Percentiles rank a stretch among this genome's conserved stretches.
These are phyloP conservation scores for Symbiodinium natans DNA, from an alignment of 73 alveolate species.

Conservation along the genomic window DNA sequence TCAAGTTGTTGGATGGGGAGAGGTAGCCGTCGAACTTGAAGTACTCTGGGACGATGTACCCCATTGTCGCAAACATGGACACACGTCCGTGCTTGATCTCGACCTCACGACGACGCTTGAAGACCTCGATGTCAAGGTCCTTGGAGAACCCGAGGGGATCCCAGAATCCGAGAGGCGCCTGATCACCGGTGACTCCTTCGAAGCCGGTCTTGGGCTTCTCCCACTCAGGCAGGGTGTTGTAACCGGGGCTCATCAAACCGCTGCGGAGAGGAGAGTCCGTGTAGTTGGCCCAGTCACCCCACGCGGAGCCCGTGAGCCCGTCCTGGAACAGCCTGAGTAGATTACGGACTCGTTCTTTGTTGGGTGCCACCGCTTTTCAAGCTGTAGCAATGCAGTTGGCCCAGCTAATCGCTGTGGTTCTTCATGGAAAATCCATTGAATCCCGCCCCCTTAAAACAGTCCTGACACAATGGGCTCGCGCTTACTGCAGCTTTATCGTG, in stretches of 20 bases:
- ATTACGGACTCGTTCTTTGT: no score
- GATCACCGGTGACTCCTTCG: not conserved
- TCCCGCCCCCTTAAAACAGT: no score
- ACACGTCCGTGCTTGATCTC: slow-evolving; percentile 91
- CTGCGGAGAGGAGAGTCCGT: slow-evolving; percentile 93
- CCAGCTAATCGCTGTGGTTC: no score
- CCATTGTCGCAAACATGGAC: slow-evolving; percentile 67
- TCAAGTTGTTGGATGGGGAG: slow-evolving; percentile 76
- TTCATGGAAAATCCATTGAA: no score
- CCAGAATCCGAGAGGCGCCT: slow-evolving; percentile 30
- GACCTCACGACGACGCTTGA: slow-evolving; percentile 63
- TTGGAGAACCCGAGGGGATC: not conserved
- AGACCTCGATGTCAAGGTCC: slow-evolving; percentile 1
- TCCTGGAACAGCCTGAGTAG: slow-evolving; percentile 74
- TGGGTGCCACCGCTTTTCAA: no score
- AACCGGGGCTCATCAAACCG: slow-evolving; percentile 81
- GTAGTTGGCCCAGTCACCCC: slow-evolving; percentile 87
- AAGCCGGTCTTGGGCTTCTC: slow-evolving; percentile 72
- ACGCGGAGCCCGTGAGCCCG: slow-evolving; percentile 80
- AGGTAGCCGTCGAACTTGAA: slow-evolving; percentile 70
- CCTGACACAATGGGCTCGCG: not conserved
- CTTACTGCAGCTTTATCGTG: not conserved
- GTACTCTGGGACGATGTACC: slow-evolving; percentile 87
- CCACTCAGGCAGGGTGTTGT: slow-evolving; percentile 92
- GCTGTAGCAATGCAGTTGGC: no score